Evolutionary conservation across 1,284 basidiomycete species (phyloP), one percentile per base, ranked within the genome.

Genomic region (Golubevia sp.): DNA sequence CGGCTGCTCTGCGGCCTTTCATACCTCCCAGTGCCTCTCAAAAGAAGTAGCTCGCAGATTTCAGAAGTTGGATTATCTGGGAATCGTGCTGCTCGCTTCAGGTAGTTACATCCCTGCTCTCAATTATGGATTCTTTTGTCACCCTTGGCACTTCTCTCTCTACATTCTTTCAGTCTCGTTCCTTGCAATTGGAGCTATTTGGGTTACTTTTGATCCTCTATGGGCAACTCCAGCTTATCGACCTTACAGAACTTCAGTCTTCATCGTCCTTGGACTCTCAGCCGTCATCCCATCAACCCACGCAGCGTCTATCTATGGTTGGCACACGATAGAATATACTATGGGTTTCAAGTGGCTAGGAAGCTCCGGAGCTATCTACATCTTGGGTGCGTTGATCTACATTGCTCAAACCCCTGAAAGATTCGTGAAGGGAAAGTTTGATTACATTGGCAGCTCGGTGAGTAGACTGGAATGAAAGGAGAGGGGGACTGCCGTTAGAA

Each of bases 61-160:
- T 13, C 50, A 52, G 25, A 23, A 26, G 21, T 13, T 52, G 11
- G 50, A 52, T 13, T 52, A 52, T 11, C 49, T 70, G 23, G 38
- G 49, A 26, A 58, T 26, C 24, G 56, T 25, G 26, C 54, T 59
- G 7, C 13, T 52, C 6, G 25, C 50, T 6, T 5, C 25, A 5
- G 50, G 50, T 6, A 7, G 7, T 13, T 20, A 25, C 38, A 55
- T 55, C 4, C 71, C 73, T 2, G 71, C 73, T 2, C 51, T 76
- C 23, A 73, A 77, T 55, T 79, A 79, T 49, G 77, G 77, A n/a
- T 79, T 79, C 57, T 73, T 78, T 66, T 80, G 77, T 55, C 76
- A 79, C 27, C 71, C 74, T 1, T 56, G 69, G 15, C 66, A 63
- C 8, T 73, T 23, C 21, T 26, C 25, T 7, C 0, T 52, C 50